Evolutionary conservation across 495 filamentous ascomycete species (phyloP).

Genomic region (Poronia punctata): DNA sequence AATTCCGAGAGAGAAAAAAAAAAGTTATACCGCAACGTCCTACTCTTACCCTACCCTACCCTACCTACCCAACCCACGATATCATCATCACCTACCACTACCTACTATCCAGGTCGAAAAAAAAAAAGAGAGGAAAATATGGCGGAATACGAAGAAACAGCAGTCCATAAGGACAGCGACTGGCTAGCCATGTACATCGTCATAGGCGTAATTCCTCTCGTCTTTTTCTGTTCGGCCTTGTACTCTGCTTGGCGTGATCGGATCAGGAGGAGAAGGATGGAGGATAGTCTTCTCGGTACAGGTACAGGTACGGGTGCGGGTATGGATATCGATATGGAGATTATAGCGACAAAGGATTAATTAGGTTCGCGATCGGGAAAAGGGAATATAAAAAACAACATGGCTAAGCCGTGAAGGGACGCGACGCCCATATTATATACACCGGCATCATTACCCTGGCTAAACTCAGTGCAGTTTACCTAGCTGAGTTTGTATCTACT

Average conservation of each 20-base stretch:
- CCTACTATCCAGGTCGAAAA: background rate
- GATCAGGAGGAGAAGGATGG: background rate
- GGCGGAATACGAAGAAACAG: background rate
- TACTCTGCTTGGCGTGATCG: conserved; percentile 23
- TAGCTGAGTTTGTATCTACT: too few relatives aligned
- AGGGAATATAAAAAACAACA: too few relatives aligned
- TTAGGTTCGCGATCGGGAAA: too few relatives aligned
- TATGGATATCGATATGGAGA: too few relatives aligned
- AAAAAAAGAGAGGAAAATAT: background rate
- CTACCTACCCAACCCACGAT: background rate
- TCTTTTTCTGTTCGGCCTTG: conserved; percentile 2
- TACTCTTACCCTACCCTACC: background rate
- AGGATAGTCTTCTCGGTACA: too few relatives aligned
- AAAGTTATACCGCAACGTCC: background rate
- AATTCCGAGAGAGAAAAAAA: too few relatives aligned
- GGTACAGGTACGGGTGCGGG: too few relatives aligned
- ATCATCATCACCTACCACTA: background rate
- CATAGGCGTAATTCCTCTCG: conserved; percentile 10
- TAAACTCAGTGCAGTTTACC: too few relatives aligned
- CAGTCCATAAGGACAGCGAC: conserved; percentile 13
- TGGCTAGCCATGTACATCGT: conserved; percentile 19
- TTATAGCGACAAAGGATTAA: too few relatives aligned
- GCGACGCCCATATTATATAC: too few relatives aligned
- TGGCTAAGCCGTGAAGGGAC: too few relatives aligned
- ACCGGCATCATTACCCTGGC: too few relatives aligned